Conservation (phyloP, 345 rosid genomes). For the Anacardium occidentale region DNA sequence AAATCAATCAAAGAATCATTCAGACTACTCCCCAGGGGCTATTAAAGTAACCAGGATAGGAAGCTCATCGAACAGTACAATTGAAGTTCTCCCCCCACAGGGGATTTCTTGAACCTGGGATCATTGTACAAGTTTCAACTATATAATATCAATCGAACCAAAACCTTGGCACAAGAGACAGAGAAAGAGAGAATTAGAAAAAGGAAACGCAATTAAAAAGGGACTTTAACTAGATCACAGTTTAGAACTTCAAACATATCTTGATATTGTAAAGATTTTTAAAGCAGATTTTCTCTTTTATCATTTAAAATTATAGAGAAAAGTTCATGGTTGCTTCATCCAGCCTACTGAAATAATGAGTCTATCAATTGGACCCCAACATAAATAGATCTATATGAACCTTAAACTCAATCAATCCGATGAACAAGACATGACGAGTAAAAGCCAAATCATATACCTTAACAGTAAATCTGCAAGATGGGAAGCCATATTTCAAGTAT, state of each 20-base stretch:
- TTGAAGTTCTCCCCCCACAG: conserved; percentile 99
- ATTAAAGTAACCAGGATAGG: conserved; percentile 66
- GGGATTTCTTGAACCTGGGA: conserved; percentile 97
- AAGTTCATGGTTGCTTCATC: neutral
- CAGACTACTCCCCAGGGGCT: too few relatives aligned
- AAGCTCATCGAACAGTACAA: conserved; percentile 82
- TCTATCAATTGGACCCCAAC: neutral
- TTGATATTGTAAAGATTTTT: neutral
- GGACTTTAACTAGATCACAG: neutral
- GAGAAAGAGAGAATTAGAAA: too few relatives aligned
- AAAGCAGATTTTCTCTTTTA: too few relatives aligned
- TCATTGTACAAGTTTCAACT: conserved; percentile 58
- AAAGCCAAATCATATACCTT: neutral
- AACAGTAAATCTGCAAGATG: neutral
- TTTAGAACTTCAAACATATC: conserved; percentile 1
- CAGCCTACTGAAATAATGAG: neutral
- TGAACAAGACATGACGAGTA: neutral
- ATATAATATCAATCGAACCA: neutral
- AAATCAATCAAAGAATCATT: too few relatives aligned
- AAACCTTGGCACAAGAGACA: neutral
- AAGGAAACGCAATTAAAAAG: neutral
- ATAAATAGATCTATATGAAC: too few relatives aligned
- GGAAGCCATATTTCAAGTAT: neutral
- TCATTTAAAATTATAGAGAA: neutral
- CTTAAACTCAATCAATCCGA: neutral